Base-by-base conservation (phyloP, 176 grass and related monocot species). In the Aegilops speltoides region DNA sequence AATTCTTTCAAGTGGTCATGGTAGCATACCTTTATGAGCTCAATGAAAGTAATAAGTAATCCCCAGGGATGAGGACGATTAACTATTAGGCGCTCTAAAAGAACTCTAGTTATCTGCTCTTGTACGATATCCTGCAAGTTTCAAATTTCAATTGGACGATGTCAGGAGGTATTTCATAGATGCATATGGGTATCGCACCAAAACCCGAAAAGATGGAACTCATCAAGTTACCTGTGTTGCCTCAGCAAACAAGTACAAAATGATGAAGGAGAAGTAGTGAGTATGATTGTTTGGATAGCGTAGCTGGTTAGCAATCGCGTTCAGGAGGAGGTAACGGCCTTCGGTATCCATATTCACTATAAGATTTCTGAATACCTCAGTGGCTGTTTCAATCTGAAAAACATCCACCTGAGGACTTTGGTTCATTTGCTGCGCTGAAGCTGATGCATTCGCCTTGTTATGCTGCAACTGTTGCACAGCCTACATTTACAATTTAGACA, bases 1-100 rank as follows among this genome's bases (percentile, higher is more conserved):
- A 73, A 64, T 40, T 68, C 26, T 28, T 73, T 16, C 2, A 0
- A 62, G 20, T 38, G 17, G 31, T 79, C 71, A 63, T 34, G 32
- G 4, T 81, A 67, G 64, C 79, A 57, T 90, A 96, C 96, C 92
- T 96, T 98, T 88, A 98, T 98, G 33, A 98, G 88, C 66, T 98
- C 96, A 84, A 98, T 95, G 62, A 95, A 98, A 59, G 96, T 98
- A 81, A 94, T 94, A 5, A 96, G 96, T 57, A 96, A 88, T 19
- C 96, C 96, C 96, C 96, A 95, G 2, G 93, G 96, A 95, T 98
- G 96, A 64, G 96, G 96, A 24, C 91, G 89, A 82, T 96, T 98
- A 72, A 98, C 93, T 82, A 98, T 96, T 79, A 95, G 76, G 50
- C 90, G 94, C 84, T 98, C 93, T 40, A 98, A 86, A 77, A 98